Evolutionary conservation across 1,284 basidiomycete species (phyloP).

Genomic region (Lentinus polychrous): DNA sequence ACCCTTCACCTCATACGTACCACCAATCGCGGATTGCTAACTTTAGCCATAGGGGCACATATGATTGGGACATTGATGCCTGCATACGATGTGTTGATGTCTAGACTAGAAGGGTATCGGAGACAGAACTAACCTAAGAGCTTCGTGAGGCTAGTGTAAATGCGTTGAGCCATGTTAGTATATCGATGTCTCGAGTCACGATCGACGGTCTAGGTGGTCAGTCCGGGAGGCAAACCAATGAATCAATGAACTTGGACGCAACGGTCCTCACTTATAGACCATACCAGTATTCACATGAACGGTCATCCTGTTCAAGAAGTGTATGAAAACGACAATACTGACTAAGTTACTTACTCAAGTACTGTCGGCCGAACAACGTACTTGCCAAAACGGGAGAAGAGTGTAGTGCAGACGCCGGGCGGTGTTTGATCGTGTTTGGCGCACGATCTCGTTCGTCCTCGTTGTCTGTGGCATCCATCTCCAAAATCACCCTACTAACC

Average conservation of each 20-base stretch:
- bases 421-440: slow-evolving; percentile 23
- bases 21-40: slow-evolving; percentile 54
- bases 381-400: no score
- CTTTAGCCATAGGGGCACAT: slow-evolving; percentile 62
- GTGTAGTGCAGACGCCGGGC: background rate
- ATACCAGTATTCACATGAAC: no score
- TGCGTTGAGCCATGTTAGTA: background rate
- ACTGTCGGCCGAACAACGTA: no score
- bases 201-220: background rate
- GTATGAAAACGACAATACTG: no score
- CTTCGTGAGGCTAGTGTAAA: slow-evolving; percentile 32
- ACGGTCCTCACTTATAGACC: no score
- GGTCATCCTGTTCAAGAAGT: no score
- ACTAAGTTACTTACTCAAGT: no score
- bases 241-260: background rate
- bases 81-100: background rate
- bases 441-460: slow-evolving; percentile 13
- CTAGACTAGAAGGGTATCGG: background rate
- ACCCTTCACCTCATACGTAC: no score
- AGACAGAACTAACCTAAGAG: slow-evolving; percentile 21
- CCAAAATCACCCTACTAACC: slow-evolving; percentile 19
- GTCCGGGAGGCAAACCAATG: background rate
- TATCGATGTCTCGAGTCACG: background rate
- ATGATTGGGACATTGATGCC: slow-evolving; percentile 41
- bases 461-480: slow-evolving; percentile 20